These are phyloP conservation scores for Clonostachys solani DNA, from an alignment of 2,329 filamentous ascomycete species.

Conservation along the genomic window DNA sequence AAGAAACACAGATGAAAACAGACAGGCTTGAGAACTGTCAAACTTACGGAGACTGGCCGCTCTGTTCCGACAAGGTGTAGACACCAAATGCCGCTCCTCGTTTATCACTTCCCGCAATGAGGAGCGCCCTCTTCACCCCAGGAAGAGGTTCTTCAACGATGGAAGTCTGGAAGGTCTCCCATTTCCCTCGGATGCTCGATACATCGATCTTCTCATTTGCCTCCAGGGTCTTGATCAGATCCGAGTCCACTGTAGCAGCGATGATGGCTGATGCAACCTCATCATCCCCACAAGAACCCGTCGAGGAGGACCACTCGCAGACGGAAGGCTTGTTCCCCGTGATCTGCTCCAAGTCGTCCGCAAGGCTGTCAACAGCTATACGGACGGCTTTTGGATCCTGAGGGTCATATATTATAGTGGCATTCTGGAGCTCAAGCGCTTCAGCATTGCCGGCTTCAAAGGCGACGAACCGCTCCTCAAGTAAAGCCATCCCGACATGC, in stretches of 20 bases:
- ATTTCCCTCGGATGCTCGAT: conserved; percentile 53
- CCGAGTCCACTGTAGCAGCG: conserved; percentile 63
- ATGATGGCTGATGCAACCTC: conserved; percentile 41
- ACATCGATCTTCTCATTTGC: conserved; percentile 53
- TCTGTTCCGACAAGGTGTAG: conserved; percentile 69
- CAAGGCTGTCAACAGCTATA: background rate
- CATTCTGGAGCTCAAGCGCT: background rate
- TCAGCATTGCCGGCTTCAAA: background rate
- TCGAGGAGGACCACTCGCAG: too few species aligned
- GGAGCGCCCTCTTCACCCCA: conserved; percentile 53
- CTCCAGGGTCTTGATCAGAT: conserved; percentile 55
- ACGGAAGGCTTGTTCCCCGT: background rate
- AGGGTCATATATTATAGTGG: background rate
- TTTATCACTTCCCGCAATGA: conserved; percentile 62
- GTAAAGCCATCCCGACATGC: background rate
- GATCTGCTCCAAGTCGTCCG: background rate
- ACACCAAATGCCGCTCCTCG: conserved; percentile 67
- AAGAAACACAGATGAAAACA: background rate
- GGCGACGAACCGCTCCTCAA: background rate
- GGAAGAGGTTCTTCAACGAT: conserved; percentile 53
- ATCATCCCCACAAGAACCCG: too few species aligned
- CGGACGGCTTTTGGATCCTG: background rate
- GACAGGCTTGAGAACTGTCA: conserved; percentile 34
- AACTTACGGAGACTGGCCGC: conserved; percentile 47
- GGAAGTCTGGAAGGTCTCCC: conserved; percentile 64